phyloP scores from a whole-genome alignment of 2,329 filamentous ascomycete species.

The Microsporum ferrugineum region DNA sequence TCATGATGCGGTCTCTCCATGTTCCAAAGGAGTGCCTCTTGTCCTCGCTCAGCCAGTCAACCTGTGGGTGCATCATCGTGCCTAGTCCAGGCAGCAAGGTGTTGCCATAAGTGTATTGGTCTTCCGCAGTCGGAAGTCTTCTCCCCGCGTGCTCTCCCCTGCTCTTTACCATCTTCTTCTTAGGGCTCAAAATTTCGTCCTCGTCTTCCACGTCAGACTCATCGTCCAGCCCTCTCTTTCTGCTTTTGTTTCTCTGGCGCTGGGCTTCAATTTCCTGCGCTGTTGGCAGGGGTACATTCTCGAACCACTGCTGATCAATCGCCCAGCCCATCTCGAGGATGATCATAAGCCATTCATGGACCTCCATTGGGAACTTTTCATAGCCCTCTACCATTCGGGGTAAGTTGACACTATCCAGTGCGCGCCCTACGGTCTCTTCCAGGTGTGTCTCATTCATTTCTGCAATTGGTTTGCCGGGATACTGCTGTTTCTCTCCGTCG shows the following conservation, averaged over 20 bases:
- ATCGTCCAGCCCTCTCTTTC: constrained; percentile 10
- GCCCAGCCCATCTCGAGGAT: constrained; percentile 42
- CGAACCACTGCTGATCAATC: constrained; percentile 56
- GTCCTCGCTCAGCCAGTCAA: constrained; percentile 39
- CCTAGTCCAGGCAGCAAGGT: constrained; percentile 35
- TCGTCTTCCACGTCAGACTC: constrained; percentile 19
- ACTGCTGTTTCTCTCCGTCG: neutral
- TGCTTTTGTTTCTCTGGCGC: constrained; percentile 4
- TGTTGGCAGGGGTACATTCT: constrained; percentile 37
- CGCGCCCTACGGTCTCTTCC: neutral
- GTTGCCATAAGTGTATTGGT: neutral
- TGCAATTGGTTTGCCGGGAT: neutral
- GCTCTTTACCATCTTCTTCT: constrained; percentile 19
- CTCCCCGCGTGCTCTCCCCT: neutral
- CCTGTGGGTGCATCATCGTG: constrained; percentile 41
- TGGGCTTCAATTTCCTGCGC: constrained; percentile 5
- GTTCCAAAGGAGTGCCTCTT: constrained; percentile 30
- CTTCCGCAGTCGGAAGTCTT: neutral
- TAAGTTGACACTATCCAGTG: neutral
- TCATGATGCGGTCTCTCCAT: constrained; percentile 36
- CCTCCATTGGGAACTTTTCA: constrained; percentile 28
- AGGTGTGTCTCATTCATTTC: neutral
- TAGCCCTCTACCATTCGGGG: neutral
- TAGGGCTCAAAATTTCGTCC: constrained; percentile 19
- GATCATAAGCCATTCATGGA: constrained; percentile 51